Evolutionary conservation across 2,329 filamentous ascomycete species (phyloP).

Genomic region (Tolypocladium inflatum): DNA sequence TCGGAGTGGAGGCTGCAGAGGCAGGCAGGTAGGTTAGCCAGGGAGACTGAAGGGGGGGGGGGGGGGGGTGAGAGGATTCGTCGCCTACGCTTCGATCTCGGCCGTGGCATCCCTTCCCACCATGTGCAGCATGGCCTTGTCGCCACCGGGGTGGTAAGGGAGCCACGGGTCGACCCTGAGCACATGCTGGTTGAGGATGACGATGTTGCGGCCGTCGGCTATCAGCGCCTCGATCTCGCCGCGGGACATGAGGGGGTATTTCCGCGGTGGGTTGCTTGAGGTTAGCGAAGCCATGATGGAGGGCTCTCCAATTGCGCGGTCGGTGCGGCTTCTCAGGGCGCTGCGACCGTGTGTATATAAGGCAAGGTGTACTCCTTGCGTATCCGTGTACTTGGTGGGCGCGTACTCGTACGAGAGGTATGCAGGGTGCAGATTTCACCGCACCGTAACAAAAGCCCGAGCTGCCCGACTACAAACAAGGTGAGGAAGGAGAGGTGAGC

Average conservation of each 20-base stretch:
- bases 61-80: neutral
- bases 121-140: constrained; percentile 88
- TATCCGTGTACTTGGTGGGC: neutral
- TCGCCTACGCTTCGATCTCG: constrained; percentile 74
- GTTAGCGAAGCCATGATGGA: neutral
- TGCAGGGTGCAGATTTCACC: neutral
- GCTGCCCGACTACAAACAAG: neutral
- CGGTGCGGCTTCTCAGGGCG: neutral
- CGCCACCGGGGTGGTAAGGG: constrained; percentile 82
- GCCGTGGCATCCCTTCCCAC: constrained; percentile 89
- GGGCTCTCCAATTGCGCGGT: neutral
- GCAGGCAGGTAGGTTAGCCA: neutral
- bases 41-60: neutral
- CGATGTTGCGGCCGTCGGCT: constrained; percentile 66
- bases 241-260: constrained; percentile 27
- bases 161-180: constrained; percentile 85
- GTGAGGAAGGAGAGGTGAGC: neutral
- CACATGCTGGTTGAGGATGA: constrained; percentile 74
- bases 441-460: neutral
- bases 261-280: neutral
- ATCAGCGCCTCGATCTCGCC: constrained; percentile 60
- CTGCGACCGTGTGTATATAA: neutral
- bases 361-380: neutral
- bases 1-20: constrained; percentile 64
- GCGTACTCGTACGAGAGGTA: neutral